Conservation (phyloP, 176 grass and related monocot species). For the Dendrocalamus sinicus region DNA sequence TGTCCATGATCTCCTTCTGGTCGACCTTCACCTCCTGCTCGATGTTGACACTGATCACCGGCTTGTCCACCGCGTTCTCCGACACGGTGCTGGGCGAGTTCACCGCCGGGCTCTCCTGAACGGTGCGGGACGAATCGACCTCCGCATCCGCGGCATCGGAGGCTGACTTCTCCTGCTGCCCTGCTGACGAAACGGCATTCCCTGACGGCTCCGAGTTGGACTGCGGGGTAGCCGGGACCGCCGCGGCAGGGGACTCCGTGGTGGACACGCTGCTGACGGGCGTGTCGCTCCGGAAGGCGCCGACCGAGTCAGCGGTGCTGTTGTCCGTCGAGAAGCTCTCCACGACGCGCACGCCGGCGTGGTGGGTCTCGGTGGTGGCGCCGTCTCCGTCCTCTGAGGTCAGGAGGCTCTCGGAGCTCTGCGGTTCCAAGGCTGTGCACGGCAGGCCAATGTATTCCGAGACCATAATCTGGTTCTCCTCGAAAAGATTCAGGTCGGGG, state of each 20-base stretch:
- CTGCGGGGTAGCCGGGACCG: constrained; percentile 63
- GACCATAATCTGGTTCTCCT: constrained; percentile 92
- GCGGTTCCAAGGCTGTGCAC: constrained; percentile 63
- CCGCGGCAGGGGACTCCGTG: constrained; percentile 52
- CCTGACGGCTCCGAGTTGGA: constrained; percentile 50
- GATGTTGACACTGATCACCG: constrained; percentile 72
- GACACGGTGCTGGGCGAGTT: constrained; percentile 52
- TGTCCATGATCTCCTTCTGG: constrained; percentile 90
- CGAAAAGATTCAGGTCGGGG: constrained; percentile 87
- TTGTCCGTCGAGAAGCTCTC: constrained; percentile 76
- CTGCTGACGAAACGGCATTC: constrained; percentile 44
- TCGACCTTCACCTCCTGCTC: constrained; percentile 80
- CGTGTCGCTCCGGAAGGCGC: constrained; percentile 50
- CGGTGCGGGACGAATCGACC: constrained; percentile 64
- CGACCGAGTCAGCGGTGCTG: constrained; percentile 54
- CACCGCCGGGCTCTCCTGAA: constrained; percentile 38
- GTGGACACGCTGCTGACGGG: constrained; percentile 79
- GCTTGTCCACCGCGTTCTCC: constrained; percentile 60
- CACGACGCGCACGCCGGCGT: constrained; percentile 76
- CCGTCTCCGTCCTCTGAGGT: constrained; percentile 63
- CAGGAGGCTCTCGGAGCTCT: constrained; percentile 79
- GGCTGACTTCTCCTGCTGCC: constrained; percentile 54
- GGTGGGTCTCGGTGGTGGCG: constrained; percentile 55
- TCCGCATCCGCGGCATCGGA: constrained; percentile 55
- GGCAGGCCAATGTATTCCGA: constrained; percentile 79